These are phyloP conservation scores for Garcia nutans DNA, from an alignment of 345 rosid genomes.

Conservation along the genomic window DNA sequence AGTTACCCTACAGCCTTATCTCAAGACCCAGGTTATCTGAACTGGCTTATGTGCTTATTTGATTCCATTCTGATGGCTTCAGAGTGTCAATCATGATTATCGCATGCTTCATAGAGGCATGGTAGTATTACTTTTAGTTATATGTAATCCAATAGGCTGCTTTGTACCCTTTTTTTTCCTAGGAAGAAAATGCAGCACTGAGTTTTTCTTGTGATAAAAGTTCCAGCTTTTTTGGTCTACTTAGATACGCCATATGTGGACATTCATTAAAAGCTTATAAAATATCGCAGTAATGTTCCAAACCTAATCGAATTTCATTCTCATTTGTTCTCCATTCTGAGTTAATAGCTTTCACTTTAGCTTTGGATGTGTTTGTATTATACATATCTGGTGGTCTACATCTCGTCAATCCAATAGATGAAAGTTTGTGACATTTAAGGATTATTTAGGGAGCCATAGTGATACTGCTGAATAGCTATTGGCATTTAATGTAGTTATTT, in stretches of 20 bases:
- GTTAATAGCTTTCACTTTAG: no score
- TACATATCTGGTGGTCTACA: not conserved
- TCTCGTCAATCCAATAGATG: not conserved
- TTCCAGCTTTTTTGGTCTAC: not conserved
- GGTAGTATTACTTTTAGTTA: no score
- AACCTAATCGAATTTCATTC: no score
- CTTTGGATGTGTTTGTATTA: not conserved
- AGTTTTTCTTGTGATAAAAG: not conserved
- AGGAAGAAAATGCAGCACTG: not conserved
- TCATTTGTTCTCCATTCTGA: no score
- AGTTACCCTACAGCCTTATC: slow-evolving; percentile 91
- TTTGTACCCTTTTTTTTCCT: not conserved
- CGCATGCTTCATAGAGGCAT: not conserved
- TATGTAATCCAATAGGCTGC: not conserved
- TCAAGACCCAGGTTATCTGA: slow-evolving; percentile 78
- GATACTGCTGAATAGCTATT: not conserved
- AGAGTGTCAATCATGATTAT: not conserved
- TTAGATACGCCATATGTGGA: not conserved
- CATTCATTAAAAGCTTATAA: not conserved
- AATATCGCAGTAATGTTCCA: not conserved
- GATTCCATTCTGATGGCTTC: not conserved
- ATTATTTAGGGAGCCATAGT: not conserved
- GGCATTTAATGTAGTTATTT: not conserved
- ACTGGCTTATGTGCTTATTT: slow-evolving; percentile 9
- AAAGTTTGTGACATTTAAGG: not conserved